Percentiles rank a stretch among this genome's conserved stretches.
phyloP scores from a whole-genome alignment of 257 asterid genomes.

The Nicotiana tabacum region DNA sequence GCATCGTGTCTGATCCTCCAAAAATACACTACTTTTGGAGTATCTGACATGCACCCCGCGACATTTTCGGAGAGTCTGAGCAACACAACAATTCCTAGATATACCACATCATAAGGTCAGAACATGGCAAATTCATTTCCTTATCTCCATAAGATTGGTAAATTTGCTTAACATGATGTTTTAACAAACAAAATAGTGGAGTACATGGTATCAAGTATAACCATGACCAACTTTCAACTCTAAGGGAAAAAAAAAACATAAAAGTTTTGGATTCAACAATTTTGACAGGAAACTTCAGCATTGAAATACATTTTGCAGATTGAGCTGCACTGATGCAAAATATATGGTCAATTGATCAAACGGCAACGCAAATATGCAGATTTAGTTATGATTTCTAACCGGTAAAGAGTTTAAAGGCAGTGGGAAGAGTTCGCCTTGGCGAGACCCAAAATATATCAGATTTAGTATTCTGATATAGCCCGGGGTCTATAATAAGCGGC shows the following conservation, averaged over 20 bases:
- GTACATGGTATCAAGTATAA: background rate
- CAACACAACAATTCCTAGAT: no score
- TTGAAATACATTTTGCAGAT: background rate
- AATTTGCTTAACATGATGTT: background rate
- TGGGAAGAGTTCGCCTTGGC: conserved; percentile 58
- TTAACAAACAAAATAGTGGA: background rate
- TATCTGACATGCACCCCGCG: no score
- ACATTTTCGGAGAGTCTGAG: no score
- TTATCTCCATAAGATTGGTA: background rate
- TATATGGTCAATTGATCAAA: background rate
- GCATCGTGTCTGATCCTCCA: no score
- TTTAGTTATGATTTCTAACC: conserved; percentile 11
- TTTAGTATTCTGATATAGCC: conserved; percentile 61
- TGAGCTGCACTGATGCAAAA: background rate
- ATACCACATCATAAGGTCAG: background rate
- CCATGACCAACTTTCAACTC: background rate
- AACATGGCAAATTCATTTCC: background rate
- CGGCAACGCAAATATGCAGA: background rate
- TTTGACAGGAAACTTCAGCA: background rate
- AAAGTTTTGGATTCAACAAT: background rate
- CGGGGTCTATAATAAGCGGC: conserved; percentile 80
- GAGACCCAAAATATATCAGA: conserved; percentile 58
- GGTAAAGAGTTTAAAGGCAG: conserved; percentile 45
- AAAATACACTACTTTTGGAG: no score
- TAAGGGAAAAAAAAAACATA: background rate